Conservation (phyloP, 1,284 basidiomycete species). For the Ustilago cynodontis region DNA sequence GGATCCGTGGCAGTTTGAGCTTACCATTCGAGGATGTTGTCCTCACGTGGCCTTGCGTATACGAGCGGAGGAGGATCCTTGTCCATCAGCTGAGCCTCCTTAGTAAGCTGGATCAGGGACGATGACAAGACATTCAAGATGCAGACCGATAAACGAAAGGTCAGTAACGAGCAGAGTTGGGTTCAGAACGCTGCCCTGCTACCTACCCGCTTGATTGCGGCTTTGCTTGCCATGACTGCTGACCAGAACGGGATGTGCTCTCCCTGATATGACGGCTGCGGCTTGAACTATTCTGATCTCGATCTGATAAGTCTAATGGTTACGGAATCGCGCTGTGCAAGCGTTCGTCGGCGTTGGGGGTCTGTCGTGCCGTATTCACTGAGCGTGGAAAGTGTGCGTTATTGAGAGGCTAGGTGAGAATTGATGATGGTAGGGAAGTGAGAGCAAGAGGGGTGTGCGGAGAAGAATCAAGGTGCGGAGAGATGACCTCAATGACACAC, state of each 20-base stretch:
- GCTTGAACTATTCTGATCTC: background rate
- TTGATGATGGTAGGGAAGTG: background rate
- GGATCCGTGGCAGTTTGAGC: constrained; percentile 26
- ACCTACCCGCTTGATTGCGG: constrained; percentile 52
- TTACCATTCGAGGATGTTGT: constrained; percentile 80
- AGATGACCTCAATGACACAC: constrained; percentile 11
- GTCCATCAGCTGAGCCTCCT: constrained; percentile 94
- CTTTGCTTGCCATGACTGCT: constrained; percentile 46
- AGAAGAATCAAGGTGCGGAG: background rate
- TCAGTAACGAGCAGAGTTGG: background rate
- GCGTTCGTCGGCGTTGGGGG: background rate
- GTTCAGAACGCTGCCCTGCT: background rate
- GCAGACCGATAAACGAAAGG: background rate
- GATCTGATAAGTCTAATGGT: background rate
- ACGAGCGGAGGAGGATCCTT: constrained; percentile 92
- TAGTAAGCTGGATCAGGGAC: constrained; percentile 75
- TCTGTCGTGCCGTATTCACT: background rate
- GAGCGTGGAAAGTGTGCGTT: background rate
- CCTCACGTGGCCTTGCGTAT: constrained; percentile 92
- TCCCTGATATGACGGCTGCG: background rate
- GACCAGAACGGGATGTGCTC: background rate
- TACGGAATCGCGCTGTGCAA: background rate
- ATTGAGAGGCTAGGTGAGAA: background rate
- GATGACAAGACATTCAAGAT: background rate
- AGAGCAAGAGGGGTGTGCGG: background rate